Conservation (phyloP, 257 asterid species). For the Perilla frutescens region DNA sequence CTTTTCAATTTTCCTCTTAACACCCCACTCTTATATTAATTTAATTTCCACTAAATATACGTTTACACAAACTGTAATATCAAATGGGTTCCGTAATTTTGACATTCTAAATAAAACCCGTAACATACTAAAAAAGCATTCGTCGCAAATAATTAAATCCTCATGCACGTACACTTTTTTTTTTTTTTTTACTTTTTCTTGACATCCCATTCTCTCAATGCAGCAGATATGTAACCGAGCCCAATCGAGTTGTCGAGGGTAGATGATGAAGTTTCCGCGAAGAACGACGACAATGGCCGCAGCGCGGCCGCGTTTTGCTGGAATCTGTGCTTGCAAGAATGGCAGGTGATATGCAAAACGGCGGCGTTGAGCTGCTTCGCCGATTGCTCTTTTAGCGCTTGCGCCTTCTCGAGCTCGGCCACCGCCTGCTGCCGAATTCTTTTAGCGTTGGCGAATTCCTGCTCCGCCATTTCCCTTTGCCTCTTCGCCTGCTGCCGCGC, state of each 20-base stretch:
- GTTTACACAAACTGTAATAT: background rate
- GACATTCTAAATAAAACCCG: conserved; percentile 6
- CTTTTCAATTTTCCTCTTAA: too few species aligned
- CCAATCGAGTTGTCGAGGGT: conserved; percentile 37
- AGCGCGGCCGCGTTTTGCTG: conserved; percentile 26
- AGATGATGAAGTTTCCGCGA: conserved; percentile 21
- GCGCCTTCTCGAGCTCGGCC: conserved; percentile 68
- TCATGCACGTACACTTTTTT: background rate
- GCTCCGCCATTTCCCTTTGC: conserved; percentile 78
- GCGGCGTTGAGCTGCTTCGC: conserved; percentile 59
- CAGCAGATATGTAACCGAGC: conserved; percentile 58
- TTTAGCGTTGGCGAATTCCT: conserved; percentile 74
- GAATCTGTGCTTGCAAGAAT: conserved; percentile 65
- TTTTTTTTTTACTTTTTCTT: conserved; percentile 29
- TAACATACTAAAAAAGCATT: background rate
- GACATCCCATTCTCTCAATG: conserved; percentile 56
- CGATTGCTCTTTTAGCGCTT: conserved; percentile 61
- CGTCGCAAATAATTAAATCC: background rate
- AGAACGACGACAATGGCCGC: conserved; percentile 12
- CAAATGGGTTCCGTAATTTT: background rate
- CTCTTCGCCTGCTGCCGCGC: conserved; percentile 68
- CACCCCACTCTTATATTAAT: background rate
- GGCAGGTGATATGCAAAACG: conserved; percentile 66
- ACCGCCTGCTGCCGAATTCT: conserved; percentile 77
- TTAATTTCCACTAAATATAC: background rate